Percentiles rank a stretch among this genome's conserved stretches.
Evolutionary conservation across 1,139 yeast genomes (phyloP).

Genomic region (Geotrichum carabidarum): DNA sequence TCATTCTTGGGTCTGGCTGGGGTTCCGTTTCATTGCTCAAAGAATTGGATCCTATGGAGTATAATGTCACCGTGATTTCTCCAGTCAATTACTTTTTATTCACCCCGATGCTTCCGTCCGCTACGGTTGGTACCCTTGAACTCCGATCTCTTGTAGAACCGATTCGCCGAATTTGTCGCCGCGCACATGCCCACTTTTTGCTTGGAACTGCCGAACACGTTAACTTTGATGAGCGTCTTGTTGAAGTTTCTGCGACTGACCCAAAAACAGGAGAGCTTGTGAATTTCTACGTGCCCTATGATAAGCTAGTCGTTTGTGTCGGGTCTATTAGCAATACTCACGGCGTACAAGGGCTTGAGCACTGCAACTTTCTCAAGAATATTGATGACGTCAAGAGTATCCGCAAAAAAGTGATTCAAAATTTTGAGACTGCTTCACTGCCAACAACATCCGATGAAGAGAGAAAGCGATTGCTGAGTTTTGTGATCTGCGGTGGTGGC

Average conservation of each 20-base stretch:
- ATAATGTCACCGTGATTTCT: constrained; percentile 56
- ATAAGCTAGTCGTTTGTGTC: constrained; percentile 57
- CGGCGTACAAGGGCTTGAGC: constrained; percentile 58
- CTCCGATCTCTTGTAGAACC: constrained; percentile 55
- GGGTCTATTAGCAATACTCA: constrained; percentile 62
- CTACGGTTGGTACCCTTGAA: constrained; percentile 54
- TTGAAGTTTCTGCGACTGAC: constrained; percentile 47
- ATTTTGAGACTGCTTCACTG: constrained; percentile 54
- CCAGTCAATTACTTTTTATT: constrained; percentile 58
- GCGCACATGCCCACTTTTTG: constrained; percentile 51
- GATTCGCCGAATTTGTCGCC: constrained; percentile 46
- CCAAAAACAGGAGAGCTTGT: constrained; percentile 38
- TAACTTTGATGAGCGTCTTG: constrained; percentile 47
- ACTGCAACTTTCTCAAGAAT: constrained; percentile 55
- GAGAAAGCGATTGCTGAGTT: constrained; percentile 52
- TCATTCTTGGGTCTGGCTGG: constrained; percentile 60
- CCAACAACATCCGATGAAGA: constrained; percentile 58
- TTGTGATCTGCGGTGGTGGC: constrained; percentile 67
- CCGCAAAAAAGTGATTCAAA: constrained; percentile 49
- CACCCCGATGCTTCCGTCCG: constrained; percentile 56
- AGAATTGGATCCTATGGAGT: constrained; percentile 45
- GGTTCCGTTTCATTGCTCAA: constrained; percentile 42
- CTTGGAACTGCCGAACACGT: constrained; percentile 54
- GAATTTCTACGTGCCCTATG: constrained; percentile 56
- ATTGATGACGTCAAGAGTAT: constrained; percentile 60